A percentile compares a stretch with the other conserved stretches of the same genome.
These are phyloP conservation scores for Nigrospora osmanthi DNA, from an alignment of 2,329 filamentous ascomycete species.

Conservation along the genomic window DNA sequence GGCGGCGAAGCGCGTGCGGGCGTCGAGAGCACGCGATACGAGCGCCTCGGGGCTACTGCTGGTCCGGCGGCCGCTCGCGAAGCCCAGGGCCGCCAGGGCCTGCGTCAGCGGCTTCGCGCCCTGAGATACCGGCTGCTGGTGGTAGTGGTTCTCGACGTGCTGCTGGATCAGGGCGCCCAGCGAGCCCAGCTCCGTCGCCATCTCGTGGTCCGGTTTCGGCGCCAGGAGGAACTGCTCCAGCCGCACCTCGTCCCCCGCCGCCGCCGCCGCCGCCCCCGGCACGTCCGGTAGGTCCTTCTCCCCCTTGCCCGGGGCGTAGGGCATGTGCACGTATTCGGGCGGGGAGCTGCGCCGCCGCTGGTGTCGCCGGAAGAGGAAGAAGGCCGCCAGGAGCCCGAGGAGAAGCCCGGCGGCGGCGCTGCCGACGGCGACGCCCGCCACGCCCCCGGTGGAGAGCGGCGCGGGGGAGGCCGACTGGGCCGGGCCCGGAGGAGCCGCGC, in stretches of 20 bases:
- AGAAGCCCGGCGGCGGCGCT: conserved; percentile 18
- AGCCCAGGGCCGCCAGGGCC: conserved; percentile 12
- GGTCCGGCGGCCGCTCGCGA: background rate
- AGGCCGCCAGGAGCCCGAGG: conserved; percentile 15
- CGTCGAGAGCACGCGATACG: background rate
- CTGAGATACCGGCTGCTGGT: conserved; percentile 13
- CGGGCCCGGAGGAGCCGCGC: background rate
- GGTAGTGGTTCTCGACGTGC: conserved; percentile 32
- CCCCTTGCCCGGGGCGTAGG: conserved; percentile 6
- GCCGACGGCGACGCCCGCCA: conserved; percentile 21
- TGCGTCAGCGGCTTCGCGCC: conserved; percentile 11
- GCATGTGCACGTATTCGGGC: conserved; percentile 5
- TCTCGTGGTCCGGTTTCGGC: conserved; percentile 25
- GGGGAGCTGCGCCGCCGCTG: conserved; percentile 5
- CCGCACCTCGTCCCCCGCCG: conserved; percentile 4
- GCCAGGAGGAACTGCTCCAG: conserved; percentile 28
- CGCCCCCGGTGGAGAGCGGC: conserved; percentile 7
- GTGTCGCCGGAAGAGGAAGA: conserved; percentile 16
- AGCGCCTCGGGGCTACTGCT: background rate
- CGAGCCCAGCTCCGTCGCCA: conserved; percentile 22
- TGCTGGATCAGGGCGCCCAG: conserved; percentile 26
- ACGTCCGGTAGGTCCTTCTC: conserved; percentile 5
- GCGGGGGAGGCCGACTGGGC: background rate
- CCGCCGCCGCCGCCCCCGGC: background rate
- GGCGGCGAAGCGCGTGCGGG: background rate